Evolutionary conservation across 2,329 filamentous ascomycete genomes (phyloP).

Genomic region (Talaromyces funiculosus): DNA sequence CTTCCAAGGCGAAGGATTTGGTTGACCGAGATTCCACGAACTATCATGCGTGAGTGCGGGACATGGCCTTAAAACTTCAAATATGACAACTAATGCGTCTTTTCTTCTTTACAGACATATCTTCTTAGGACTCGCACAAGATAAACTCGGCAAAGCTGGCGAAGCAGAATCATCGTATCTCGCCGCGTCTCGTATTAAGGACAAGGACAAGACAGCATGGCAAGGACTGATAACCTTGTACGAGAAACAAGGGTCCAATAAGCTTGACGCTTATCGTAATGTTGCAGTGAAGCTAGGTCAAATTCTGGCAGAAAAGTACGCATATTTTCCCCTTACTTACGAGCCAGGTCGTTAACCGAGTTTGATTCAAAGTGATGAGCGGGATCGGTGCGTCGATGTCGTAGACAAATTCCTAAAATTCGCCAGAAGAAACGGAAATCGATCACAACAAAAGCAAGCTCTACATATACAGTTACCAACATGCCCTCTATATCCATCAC

Average conservation of each 20-base stretch:
- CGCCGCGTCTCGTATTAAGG: conserved; percentile 64
- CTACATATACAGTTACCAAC: conserved; percentile 71
- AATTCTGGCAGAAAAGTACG: conserved; percentile 63
- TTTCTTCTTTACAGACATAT: conserved; percentile 53
- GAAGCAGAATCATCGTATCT: conserved; percentile 73
- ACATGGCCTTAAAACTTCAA: not conserved
- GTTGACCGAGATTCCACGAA: conserved; percentile 68
- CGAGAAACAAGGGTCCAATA: conserved; percentile 66
- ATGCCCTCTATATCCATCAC: conserved; percentile 70
- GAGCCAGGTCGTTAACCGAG: not conserved
- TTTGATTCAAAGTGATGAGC: conserved; percentile 46
- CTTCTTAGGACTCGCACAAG: conserved; percentile 79
- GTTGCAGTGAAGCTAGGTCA: conserved; percentile 68
- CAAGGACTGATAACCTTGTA: conserved; percentile 83
- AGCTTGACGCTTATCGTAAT: conserved; percentile 67
- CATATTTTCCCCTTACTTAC: not conserved
- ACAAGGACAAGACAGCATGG: conserved; percentile 77
- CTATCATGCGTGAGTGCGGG: conserved; percentile 65
- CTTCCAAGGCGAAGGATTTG: conserved; percentile 62
- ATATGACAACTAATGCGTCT: conserved; percentile 13
- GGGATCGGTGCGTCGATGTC: conserved; percentile 54
- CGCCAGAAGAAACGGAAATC: conserved; percentile 66
- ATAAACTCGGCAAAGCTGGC: conserved; percentile 65
- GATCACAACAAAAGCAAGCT: conserved; percentile 67
- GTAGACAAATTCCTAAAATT: conserved; percentile 76